Evolutionary conservation across 2,329 filamentous ascomycete species (phyloP), one percentile per base, ranked within the genome.

Genomic region (Fusarium tuaranense): DNA sequence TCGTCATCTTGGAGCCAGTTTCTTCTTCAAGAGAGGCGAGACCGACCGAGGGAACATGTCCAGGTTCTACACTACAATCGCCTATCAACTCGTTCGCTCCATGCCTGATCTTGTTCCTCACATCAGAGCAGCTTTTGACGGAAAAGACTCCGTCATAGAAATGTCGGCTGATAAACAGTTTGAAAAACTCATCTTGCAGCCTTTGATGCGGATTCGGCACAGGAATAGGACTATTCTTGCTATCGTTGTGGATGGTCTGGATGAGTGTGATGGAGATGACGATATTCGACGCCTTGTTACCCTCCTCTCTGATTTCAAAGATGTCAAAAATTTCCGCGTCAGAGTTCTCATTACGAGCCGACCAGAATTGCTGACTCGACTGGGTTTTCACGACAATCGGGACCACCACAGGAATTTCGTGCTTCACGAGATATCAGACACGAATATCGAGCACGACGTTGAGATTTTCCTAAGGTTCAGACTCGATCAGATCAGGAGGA

Each of bases 11-110:
- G 80, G 72, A 1, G 82, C 81, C 0, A 83, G 80, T 7, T 87
- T 87, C 71, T 86, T 87, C 75, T 87, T 86, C 76, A 85, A 83
- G 41, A 81, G 75, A 63, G 84, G 80, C 1, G 82, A 82, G 53
- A 71, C 62, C 4, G 81, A 84, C 65, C 77, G 82, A n/a, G 80
- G 81, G 2, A 80, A 80, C 46, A 81, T 81, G 3, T 70, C 64
- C 5, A 76, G 76, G 36, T 78, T 87, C 10, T 82, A 87, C 32
- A 78, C 83, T 2, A 87, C 85, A 0, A 72, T 87, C 22, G 80
- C 81, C 9, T 53, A 38, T 5, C 81, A 86, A 64, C 76, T 87
- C 6, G 70, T 25, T 2, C 32, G 20, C 5, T 55, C 22, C 2
- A 46, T 22, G 1, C 65, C 77, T 1, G 34, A 32, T 0, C 65